Evolutionary conservation across 2,329 filamentous ascomycete genomes (phyloP).

Genomic region (Beauveria brongniartii): DNA sequence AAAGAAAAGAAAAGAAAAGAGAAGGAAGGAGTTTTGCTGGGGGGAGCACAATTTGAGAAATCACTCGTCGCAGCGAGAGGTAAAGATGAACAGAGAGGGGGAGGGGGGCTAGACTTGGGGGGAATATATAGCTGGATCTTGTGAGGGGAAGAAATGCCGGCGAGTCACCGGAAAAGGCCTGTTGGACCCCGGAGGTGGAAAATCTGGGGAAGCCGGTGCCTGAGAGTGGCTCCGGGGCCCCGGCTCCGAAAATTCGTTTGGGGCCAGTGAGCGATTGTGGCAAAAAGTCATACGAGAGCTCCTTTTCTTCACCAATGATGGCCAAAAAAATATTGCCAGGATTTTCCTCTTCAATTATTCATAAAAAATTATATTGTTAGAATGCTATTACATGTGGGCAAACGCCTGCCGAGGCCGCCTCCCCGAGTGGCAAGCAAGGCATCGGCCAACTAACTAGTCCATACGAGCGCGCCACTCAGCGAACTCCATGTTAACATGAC

Average conservation of each 20-base stretch:
- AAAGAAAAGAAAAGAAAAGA: no score
- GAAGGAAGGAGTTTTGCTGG: no score
- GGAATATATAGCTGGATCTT: not conserved
- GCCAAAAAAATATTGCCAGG: not conserved
- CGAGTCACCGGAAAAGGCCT: not conserved
- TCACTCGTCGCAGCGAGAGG: no score
- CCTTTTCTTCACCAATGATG: not conserved
- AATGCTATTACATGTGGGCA: no score
- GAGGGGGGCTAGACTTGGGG: not conserved
- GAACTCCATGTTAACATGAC: not conserved
- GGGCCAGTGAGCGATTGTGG: no score
- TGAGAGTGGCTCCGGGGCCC: not conserved
- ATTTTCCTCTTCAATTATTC: no score
- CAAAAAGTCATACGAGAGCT: no score
- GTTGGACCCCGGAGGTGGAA: not conserved
- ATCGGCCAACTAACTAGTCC: not conserved
- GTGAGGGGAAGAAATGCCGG: not conserved
- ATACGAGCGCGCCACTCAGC: constrained; percentile 9
- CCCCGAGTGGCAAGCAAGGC: not conserved
- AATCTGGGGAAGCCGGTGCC: not conserved
- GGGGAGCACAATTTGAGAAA: no score
- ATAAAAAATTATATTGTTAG: no score
- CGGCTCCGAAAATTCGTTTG: not conserved
- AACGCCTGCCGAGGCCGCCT: not conserved
- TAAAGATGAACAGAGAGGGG: no score